Evolutionary conservation across 2,329 filamentous ascomycete species (phyloP), one percentile per base, ranked within the genome.

Genomic region (Rhynchosporium agropyri): DNA sequence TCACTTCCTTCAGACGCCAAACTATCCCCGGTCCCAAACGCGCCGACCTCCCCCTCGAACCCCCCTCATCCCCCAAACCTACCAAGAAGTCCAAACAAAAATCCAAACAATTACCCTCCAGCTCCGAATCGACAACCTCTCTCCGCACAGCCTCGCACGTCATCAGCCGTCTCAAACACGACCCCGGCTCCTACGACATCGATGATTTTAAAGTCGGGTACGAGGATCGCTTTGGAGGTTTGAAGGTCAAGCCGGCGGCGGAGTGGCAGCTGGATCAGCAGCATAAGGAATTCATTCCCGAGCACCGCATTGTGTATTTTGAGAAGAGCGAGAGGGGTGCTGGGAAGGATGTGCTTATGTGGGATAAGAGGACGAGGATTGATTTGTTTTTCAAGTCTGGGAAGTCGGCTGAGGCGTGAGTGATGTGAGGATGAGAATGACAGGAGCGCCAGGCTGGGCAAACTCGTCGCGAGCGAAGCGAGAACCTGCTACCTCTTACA

Each of bases 271-370:
- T 48, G 10, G 68, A 71, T 28, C 65, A 64, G 15, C 69, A 85
- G 36, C 82, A 88, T 66, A 84, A 88, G 64, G 86, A 89, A 72
- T 89, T 87, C 69, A 88, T 89, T 61, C 86, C 86, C 6, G 84
- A 87, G 74, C 85, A 88, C 70, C 79, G 85, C 13, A 85, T 88
- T 65, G 71, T 86, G 63, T 87, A 86, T 72, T 88, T 88, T 70
- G 84, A 81, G 73, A 77, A 45, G 33, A 40, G 20, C 26, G 26
- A 20, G 20, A 10, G 80, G 54, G 4, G 72, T 82, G 67, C 78
- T 76, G 65, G 80, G 83, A 77, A 77, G 56, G 85, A 87, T 70
- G 74, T 50, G 57, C 42, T 78, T 48, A 46, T 87, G 86, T 76
- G 82, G 83, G 31, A 86, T 80, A 70, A 82, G 81, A 20, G 40